A percentile compares a stretch with the other conserved stretches of the same genome.
phyloP scores from a whole-genome alignment of 2,329 filamentous ascomycete genomes.

The Alternaria triticina region DNA sequence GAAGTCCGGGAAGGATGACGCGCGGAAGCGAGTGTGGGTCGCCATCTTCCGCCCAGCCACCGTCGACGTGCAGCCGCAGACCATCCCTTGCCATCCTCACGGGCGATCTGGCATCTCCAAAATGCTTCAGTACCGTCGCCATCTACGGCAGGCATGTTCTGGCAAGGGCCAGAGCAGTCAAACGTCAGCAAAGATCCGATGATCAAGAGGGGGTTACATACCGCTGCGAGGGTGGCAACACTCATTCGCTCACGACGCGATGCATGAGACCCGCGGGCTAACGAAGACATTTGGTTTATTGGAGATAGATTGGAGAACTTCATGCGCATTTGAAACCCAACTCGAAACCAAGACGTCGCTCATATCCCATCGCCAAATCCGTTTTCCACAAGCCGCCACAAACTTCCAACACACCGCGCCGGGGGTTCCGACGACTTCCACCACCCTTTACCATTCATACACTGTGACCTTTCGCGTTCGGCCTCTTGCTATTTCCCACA shows the following conservation, averaged over 20 bases:
- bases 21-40: conserved; percentile 1
- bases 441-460: background rate
- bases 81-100: background rate
- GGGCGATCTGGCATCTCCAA: background rate
- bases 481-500: conserved; percentile 45
- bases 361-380: background rate
- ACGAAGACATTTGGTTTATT: background rate
- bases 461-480: conserved; percentile 22
- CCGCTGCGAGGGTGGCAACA: background rate
- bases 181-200: background rate
- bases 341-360: background rate
- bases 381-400: background rate
- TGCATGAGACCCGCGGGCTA: background rate
- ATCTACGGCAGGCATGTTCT: background rate
- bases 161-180: background rate
- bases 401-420: background rate
- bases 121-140: background rate
- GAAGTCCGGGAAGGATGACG: conserved; percentile 3
- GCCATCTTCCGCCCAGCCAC: background rate
- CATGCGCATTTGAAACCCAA: background rate
- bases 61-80: background rate
- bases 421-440: background rate
- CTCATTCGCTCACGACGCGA: background rate
- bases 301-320: background rate
- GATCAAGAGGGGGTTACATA: background rate